A percentile compares a stretch with the other conserved stretches of the same genome.
Evolutionary conservation across 1,139 yeast genomes (phyloP).

Genomic region (Petasospora fabianii): DNA sequence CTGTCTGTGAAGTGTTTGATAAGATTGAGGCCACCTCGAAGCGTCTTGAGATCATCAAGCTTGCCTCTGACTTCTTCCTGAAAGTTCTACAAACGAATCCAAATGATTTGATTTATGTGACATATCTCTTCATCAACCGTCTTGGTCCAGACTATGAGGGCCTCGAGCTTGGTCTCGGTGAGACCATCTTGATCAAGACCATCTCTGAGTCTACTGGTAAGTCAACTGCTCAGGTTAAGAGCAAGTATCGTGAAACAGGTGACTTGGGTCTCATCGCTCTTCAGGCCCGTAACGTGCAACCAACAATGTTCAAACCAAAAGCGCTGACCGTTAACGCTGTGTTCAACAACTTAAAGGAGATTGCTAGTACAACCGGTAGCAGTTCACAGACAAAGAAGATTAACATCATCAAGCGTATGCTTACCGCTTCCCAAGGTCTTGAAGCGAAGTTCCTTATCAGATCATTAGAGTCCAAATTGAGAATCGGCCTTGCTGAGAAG

Average conservation of each 20-base stretch:
- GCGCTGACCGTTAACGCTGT: constrained; percentile 72
- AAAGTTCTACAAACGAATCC: constrained; percentile 58
- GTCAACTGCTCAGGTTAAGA: constrained; percentile 61
- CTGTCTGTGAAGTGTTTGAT: constrained; percentile 67
- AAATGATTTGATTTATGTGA: constrained; percentile 59
- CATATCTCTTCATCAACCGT: constrained; percentile 81
- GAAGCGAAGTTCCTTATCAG: constrained; percentile 91
- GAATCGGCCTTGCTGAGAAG: constrained; percentile 93
- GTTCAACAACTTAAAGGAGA: constrained; percentile 66
- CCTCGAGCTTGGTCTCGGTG: constrained; percentile 89
- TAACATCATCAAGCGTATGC: constrained; percentile 71
- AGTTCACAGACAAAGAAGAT: constrained; percentile 80
- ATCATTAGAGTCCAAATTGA: constrained; percentile 84
- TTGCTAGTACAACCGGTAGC: constrained; percentile 79
- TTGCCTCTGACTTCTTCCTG: constrained; percentile 67
- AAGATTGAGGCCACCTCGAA: constrained; percentile 75
- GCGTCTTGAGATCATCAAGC: constrained; percentile 72
- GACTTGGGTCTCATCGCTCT: constrained; percentile 91
- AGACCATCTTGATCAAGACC: constrained; percentile 80
- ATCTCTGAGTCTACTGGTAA: constrained; percentile 90
- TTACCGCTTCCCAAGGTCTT: constrained; percentile 80
- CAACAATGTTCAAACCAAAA: constrained; percentile 90
- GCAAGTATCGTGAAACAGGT: constrained; percentile 75
- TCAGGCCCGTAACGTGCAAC: constrained; percentile 77
- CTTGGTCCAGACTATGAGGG: constrained; percentile 97